Conservation (phyloP, 768 basidiomycete species). For the Tylopilus subfusipes region DNA sequence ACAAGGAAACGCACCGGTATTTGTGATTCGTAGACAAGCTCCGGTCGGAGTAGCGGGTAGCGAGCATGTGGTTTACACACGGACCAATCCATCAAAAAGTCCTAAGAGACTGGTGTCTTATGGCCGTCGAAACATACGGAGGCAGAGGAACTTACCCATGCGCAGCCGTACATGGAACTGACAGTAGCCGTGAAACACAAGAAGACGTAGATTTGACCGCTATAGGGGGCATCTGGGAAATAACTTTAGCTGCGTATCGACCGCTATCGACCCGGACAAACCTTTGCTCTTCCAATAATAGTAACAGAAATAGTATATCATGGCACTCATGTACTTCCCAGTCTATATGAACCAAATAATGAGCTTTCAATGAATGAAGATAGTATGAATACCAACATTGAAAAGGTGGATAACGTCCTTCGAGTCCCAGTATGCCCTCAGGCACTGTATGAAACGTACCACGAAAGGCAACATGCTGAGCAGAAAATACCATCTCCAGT, state of each 20-base stretch:
- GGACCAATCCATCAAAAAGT: slow-evolving; percentile 92
- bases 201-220: slow-evolving; percentile 55
- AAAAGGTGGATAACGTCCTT: slow-evolving; percentile 70
- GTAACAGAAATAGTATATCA: slow-evolving; percentile 65
- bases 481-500: slow-evolving; percentile 62
- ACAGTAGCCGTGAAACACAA: slow-evolving; percentile 66
- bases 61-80: slow-evolving; percentile 55
- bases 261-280: slow-evolving; percentile 12
- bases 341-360: slow-evolving; percentile 51
- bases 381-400: slow-evolving; percentile 75
- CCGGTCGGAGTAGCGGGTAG: slow-evolving; percentile 64
- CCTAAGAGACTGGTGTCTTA: slow-evolving; percentile 43
- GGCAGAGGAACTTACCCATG: slow-evolving; percentile 61
- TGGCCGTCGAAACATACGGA: not conserved
- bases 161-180: slow-evolving; percentile 65
- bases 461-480: slow-evolving; percentile 65
- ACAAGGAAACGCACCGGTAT: no score
- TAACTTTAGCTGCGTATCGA: not conserved
- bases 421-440: slow-evolving; percentile 85
- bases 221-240: slow-evolving; percentile 29
- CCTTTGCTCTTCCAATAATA: slow-evolving; percentile 75
- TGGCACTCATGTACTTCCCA: slow-evolving; percentile 81
- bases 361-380: not conserved
- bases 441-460: slow-evolving; percentile 77
- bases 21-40: slow-evolving; percentile 68